A percentile compares a stretch with the other conserved stretches of the same genome.
Evolutionary conservation across 371 early-diverging fungal genomes (phyloP).

Genomic region (Mortierella sp.): DNA sequence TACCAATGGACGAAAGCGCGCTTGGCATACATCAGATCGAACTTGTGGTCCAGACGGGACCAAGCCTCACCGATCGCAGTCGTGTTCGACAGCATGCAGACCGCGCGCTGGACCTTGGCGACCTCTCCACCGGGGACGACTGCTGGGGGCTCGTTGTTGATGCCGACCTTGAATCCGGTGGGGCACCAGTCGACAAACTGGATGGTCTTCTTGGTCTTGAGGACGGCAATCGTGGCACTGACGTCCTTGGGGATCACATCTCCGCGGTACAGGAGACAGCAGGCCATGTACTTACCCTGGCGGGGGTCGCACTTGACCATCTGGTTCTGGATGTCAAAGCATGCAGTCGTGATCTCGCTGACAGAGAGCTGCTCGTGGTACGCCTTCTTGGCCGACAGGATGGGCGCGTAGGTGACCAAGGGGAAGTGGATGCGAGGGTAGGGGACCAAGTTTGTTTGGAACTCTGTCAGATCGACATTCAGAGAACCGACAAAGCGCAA

Average conservation of each 20-base stretch:
- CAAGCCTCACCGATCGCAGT: constrained; percentile 98
- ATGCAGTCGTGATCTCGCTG: constrained; percentile 90
- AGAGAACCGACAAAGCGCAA: constrained; percentile 98
- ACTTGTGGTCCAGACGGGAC: constrained; percentile 96
- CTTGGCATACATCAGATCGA: constrained; percentile 97
- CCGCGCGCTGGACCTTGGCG: constrained; percentile 93
- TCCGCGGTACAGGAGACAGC: constrained; percentile 95
- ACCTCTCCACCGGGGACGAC: constrained; percentile 92
- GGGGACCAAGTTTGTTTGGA: constrained; percentile 98
- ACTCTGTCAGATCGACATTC: constrained; percentile 97
- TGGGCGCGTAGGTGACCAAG: constrained; percentile 96
- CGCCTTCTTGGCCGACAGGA: constrained; percentile 92
- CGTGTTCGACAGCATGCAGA: constrained; percentile 96
- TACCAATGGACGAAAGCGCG: constrained; percentile 99
- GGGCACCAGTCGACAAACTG: constrained; percentile 99
- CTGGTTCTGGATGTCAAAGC: constrained; percentile 96
- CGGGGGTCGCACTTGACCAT: constrained; percentile 97
- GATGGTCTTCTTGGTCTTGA: constrained; percentile 92
- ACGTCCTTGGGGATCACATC: constrained; percentile 91
- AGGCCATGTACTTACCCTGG: constrained; percentile 97
- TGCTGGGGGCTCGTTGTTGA: constrained; percentile 92
- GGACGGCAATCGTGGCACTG: constrained; percentile 88
- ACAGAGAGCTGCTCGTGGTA: constrained; percentile 93
- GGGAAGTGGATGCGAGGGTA: constrained; percentile 99
- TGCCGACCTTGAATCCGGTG: constrained; percentile 98